Percentiles rank a stretch among this genome's conserved stretches.
Conservation (phyloP, 2,329 filamentous ascomycete genomes). For the Ophiostoma ips region DNA sequence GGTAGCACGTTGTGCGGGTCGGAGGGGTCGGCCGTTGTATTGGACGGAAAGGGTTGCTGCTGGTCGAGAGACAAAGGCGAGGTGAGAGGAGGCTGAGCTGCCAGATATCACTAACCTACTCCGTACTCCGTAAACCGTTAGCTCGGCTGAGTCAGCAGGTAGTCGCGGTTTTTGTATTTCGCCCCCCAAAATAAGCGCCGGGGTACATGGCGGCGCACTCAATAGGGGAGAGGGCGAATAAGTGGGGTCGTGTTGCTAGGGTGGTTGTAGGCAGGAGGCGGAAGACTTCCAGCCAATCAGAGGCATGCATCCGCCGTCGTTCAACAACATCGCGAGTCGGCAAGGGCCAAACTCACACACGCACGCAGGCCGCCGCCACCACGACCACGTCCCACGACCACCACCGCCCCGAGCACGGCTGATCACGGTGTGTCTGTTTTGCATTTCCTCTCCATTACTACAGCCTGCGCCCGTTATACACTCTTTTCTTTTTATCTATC, state of each 20-base stretch:
- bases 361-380: constrained; percentile 7
- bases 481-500: not conserved
- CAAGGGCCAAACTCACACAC: not conserved
- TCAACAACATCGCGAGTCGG: constrained; percentile 29
- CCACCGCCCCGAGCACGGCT: constrained; percentile 1
- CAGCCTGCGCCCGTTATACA: not conserved
- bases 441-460: not conserved
- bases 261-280: constrained; percentile 21
- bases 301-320: constrained; percentile 10
- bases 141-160: not conserved
- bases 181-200: not conserved
- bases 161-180: not conserved
- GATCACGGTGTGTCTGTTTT: not conserved
- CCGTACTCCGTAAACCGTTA: no score
- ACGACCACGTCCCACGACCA: constrained; percentile 3
- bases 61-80: not conserved
- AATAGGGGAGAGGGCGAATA: constrained; percentile 3
- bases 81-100: not conserved
- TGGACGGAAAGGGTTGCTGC: no score
- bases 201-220: not conserved
- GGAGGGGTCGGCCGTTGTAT: not conserved
- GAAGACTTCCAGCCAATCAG: constrained; percentile 23
- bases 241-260: constrained; percentile 15
- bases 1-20: not conserved
- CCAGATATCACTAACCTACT: not conserved